These are phyloP conservation scores for Ligustrum vulgare DNA, from an alignment of 257 asterid species.

Conservation along the genomic window DNA sequence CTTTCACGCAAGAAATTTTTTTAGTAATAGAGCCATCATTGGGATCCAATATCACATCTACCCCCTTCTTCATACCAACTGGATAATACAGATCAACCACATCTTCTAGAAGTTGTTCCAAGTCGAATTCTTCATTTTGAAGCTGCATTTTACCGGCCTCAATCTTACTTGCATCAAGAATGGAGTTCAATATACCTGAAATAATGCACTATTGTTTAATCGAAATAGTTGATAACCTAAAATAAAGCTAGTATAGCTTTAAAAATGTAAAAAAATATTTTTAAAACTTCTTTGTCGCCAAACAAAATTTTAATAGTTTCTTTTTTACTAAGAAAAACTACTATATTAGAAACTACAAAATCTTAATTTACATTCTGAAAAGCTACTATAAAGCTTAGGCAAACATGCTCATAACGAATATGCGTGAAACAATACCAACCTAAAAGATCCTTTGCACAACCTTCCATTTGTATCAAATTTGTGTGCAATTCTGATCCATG, in stretches of 20 bases:
- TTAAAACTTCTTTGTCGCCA: background rate
- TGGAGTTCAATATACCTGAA: constrained; percentile 58
- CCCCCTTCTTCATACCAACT: constrained; percentile 58
- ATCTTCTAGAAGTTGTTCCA: constrained; percentile 59
- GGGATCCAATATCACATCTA: constrained; percentile 71
- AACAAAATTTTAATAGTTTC: background rate
- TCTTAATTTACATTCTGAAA: background rate
- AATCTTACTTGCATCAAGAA: constrained; percentile 72
- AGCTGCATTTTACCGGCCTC: constrained; percentile 68
- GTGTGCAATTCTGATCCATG: constrained; percentile 35
- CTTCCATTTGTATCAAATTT: constrained; percentile 48
- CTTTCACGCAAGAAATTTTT: constrained; percentile 42
- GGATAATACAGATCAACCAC: constrained; percentile 62
- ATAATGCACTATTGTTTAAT: background rate
- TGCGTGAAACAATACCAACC: constrained; percentile 30
- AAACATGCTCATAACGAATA: background rate
- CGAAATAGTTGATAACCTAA: background rate
- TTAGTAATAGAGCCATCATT: constrained; percentile 46
- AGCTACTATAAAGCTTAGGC: background rate
- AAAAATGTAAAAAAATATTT: too few relatives aligned
- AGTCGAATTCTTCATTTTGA: constrained; percentile 58
- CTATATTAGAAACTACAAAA: background rate
- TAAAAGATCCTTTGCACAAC: constrained; percentile 47
- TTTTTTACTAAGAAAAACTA: background rate
- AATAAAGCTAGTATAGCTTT: background rate